Base-by-base conservation (phyloP, 2,329 filamentous ascomycete species). In the Calonectria pseudoturangicola region DNA sequence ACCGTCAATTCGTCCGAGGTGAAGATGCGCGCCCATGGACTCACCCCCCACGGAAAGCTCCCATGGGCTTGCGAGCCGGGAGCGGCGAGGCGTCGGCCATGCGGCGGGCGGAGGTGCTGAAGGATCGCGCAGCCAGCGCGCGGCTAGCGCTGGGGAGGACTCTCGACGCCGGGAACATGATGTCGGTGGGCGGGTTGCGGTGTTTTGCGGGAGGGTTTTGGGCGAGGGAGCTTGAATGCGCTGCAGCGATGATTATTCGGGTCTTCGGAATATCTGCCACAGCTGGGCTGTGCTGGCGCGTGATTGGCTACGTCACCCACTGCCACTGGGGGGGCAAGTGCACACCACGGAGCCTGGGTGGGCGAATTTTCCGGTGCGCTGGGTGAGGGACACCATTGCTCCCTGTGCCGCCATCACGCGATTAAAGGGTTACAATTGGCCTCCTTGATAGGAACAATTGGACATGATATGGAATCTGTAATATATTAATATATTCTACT, bases 11-110 rank as follows among this genome's bases (percentile, higher is more conserved):
- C 45, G 30, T 39, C n/a, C 39, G 15, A 36, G 41, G 48, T n/a
- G 43, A 18, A 66, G 25, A 45, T 64, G 48, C 64, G 25, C 41
- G 48, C 64, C n/a, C 41, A 48, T 15, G 33, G 39, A 86, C 89
- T 82, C 79, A 92, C 90, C 90, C 90, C 85, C 89, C 89, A 62
- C 90, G 89, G 82, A 92, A 91, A 72, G 90, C 90, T 76, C 90
- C 90, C 72, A 92, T 85, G 56, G 90, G 90, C 83, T 88, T 90
- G 79, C 88, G 87, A 67, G 88, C 86, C n/a, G 89, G 89, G 72
- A 92, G 84, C 43, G 88, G 86, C 68, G 85, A 82, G 48, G 85
- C 81, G 60, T 85, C 85, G 73, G 80, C 80, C 82, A 85, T 81
- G 83, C 87, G 80, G 85, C 84, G 79, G 85, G 86, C 73, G 45